phyloP scores from a whole-genome alignment of 495 filamentous ascomycete species.

The Xylona heveae region DNA sequence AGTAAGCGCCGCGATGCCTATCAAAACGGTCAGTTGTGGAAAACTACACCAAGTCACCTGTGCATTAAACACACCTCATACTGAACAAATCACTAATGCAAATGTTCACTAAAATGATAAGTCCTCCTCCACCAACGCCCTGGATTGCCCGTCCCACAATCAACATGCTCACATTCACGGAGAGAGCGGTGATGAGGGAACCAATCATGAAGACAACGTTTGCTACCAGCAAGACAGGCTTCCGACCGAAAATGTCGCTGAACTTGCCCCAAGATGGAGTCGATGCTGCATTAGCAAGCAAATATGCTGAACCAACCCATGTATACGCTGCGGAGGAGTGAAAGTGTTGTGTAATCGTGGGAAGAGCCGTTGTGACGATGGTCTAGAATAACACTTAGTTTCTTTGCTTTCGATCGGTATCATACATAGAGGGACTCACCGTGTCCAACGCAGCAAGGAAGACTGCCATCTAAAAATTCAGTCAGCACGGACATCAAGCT shows the following conservation, averaged over 20 bases:
- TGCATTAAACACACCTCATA: conserved; percentile 29
- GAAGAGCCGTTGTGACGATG: conserved; percentile 28
- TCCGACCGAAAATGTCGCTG: conserved; percentile 13
- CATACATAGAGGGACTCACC: conserved; percentile 1
- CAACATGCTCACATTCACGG: conserved; percentile 8
- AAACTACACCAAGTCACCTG: too few relatives aligned
- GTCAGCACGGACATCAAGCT: too few relatives aligned
- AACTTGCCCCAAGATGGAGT: conserved; percentile 10
- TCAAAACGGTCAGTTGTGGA: too few relatives aligned
- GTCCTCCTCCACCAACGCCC: conserved; percentile 14
- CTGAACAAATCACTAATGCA: conserved; percentile 65
- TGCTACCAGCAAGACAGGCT: conserved; percentile 10
- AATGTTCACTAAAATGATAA: conserved; percentile 12
- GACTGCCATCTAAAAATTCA: conserved; percentile 1
- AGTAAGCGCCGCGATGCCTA: neutral
- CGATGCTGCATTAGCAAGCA: conserved; percentile 8
- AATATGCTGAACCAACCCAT: conserved; percentile 30
- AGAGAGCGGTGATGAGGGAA: conserved; percentile 12
- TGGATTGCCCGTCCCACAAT: conserved; percentile 13
- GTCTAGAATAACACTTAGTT: conserved; percentile 7
- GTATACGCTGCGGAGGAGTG: conserved; percentile 25
- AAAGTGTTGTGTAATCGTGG: conserved; percentile 24
- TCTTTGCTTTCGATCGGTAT: neutral
- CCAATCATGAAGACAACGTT: conserved; percentile 11
- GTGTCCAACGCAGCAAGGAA: conserved; percentile 1